Base-by-base conservation (phyloP, 163 green algal species). In the Scenedesmus sp. region DNA sequence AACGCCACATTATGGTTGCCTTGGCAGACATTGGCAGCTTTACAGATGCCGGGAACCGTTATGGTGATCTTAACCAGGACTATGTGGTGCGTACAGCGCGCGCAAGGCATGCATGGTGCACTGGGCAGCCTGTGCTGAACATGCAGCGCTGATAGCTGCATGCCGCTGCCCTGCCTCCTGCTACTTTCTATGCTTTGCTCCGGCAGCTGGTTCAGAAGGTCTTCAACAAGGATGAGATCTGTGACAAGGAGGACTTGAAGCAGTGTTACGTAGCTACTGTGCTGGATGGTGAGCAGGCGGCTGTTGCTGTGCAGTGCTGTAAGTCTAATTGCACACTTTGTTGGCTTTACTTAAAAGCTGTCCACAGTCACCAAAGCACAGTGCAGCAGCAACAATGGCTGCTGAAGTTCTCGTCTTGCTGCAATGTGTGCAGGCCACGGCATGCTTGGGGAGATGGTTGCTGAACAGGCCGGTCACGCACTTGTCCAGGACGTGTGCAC, bases 51-150 rank as follows among this genome's bases (percentile, higher is more conserved):
- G 95, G 95, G 1, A 94, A 94, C 49, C 85, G 95, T 1, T 97
- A 97, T 65, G 95, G 94, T 24, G 92, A 90, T 3, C 86, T 96
- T 0, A 97, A 97, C 65, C 95, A 97, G 43, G 95, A 97, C 78
- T 94, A 92, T 65, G 88, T 93, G 81, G 91, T 95, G 73, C 46
- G 92, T 91, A 43, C 46, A 56, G 18, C 35, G 40, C 30, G 65
- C 65, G 65, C 65, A 76, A 76, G 65, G 65, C 65, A 18, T 5
- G 18, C 30, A 20, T 1, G 30, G 7, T 76, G 65, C 65, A 76
- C 30, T 16, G 30, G 65, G 30, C 65, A 76, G 7, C 65, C 7
- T 76, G 59, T 72, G 35, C 73, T 42, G 46, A 35, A 20, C 22
- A 9, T 5, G 65, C 72, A 37, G n/a, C 72, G 30, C 68, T 51